These are phyloP conservation scores for Keithomyces neogunnii DNA, from an alignment of 2,329 filamentous ascomycete genomes.

Conservation along the genomic window DNA sequence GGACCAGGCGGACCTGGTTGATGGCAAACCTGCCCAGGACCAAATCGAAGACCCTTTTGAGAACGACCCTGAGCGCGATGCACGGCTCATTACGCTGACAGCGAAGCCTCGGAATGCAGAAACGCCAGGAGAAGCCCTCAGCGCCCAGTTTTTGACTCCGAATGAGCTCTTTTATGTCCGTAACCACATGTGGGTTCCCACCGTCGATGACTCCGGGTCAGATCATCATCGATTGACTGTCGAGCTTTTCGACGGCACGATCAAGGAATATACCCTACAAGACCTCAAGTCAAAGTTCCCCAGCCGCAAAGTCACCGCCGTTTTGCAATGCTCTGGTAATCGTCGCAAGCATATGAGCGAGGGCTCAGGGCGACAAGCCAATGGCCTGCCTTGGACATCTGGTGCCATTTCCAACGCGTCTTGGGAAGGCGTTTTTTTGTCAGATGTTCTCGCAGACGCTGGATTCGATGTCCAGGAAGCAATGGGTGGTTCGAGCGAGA, in stretches of 20 bases:
- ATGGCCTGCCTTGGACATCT: constrained; percentile 50
- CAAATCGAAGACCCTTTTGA: constrained; percentile 53
- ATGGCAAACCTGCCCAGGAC: constrained; percentile 44
- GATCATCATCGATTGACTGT: constrained; percentile 39
- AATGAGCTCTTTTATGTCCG: constrained; percentile 50
- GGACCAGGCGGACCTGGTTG: constrained; percentile 47
- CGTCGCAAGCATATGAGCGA: constrained; percentile 50
- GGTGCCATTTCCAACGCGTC: constrained; percentile 53
- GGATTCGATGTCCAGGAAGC: constrained; percentile 36
- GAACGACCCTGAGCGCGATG: constrained; percentile 43
- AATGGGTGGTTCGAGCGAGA: constrained; percentile 25
- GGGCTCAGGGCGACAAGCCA: constrained; percentile 34
- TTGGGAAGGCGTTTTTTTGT: constrained; percentile 48
- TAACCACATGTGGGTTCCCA: constrained; percentile 57
- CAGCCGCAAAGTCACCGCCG: constrained; percentile 42
- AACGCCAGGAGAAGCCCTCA: constrained; percentile 41
- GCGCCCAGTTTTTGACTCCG: constrained; percentile 43
- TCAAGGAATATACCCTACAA: constrained; percentile 41
- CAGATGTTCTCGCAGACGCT: constrained; percentile 47
- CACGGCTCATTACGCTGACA: constrained; percentile 41
- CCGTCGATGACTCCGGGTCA: constrained; percentile 27
- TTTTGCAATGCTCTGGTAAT: constrained; percentile 53
- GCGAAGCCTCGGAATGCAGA: constrained; percentile 54
- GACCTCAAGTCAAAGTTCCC: constrained; percentile 46
- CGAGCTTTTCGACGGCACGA: constrained; percentile 46